phyloP scores from a whole-genome alignment of 371 early-diverging fungal genomes.

The Haplosporangium sp. region DNA sequence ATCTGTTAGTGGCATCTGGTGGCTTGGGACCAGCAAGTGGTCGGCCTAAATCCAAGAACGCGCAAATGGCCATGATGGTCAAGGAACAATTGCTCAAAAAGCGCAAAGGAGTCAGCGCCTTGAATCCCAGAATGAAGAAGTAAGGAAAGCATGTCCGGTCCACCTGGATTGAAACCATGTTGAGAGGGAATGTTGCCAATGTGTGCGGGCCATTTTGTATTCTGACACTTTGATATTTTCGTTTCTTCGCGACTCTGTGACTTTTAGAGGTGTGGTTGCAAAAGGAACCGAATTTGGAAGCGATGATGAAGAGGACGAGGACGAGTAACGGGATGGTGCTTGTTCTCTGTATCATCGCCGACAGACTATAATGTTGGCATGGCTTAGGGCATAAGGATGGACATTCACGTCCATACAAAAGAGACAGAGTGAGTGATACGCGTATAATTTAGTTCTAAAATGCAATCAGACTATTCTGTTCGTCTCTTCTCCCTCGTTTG shows the following conservation, averaged over 20 bases:
- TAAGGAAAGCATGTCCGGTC: no score
- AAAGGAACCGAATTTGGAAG: constrained; percentile 53
- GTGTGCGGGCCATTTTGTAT: no score
- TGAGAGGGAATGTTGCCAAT: no score
- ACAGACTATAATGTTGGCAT: no score
- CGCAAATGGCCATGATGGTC: constrained; percentile 38
- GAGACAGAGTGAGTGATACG: no score
- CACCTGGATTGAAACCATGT: no score
- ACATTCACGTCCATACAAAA: no score
- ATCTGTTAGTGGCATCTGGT: background rate
- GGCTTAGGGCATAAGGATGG: no score
- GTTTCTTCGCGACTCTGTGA: background rate
- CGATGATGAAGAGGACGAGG: constrained; percentile 42
- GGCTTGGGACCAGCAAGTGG: constrained; percentile 27
- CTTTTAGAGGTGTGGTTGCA: constrained; percentile 23
- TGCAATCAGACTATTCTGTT: no score
- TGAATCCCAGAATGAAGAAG: constrained; percentile 50
- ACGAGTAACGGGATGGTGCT: background rate
- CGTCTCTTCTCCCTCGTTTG: no score
- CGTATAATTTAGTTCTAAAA: no score
- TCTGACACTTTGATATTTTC: background rate
- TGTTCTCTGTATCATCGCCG: no score
- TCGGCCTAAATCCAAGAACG: constrained; percentile 41
- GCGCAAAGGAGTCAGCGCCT: constrained; percentile 43
- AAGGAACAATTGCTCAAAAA: constrained; percentile 44